Evolutionary conservation across 2,329 filamentous ascomycete species (phyloP), one percentile per base, ranked within the genome.

Genomic region (Penicillium sp.): DNA sequence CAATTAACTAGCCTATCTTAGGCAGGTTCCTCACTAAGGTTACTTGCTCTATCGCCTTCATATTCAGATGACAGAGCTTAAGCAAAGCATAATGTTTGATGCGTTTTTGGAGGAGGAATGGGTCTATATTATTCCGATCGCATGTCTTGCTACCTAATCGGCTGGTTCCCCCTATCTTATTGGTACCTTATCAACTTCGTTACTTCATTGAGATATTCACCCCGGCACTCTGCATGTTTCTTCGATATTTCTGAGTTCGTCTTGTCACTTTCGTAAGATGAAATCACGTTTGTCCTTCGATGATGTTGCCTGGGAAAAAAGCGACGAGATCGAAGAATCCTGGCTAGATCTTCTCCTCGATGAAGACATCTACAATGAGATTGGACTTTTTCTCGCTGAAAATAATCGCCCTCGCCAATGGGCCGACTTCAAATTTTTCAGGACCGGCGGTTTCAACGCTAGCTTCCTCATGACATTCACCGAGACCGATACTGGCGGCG

Each of bases 391-490:
- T 45, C 29, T 44, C 40, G 37, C 41, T 43, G 37, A 33, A 42
- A 12, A 56, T 25, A 15, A 29, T 25, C 6, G n/a, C 15, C 43
- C 43, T 40, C 40, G 29, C 15, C 18, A 37, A 14, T 23, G 11
- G 14, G 23, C 15, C 14, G 27, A 27, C 11, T 47, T 52, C 20
- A 4, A 29, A 23, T 18, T 53, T 6, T 47, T 47, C 25, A 33
- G 42, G 14, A n/a, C 8, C 4, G 49, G 54, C 11, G 49, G 40
- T 2, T 67, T 61, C 37, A 68, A 68, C 23, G 44, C 61, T 23
- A 57, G 23, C 6, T 60, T 67, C 22, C 55, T 54, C 6, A 62
- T 67, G 60, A 59, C 57, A 18, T 67, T 64, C 20, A 1, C 45
- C 8, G 26, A 59, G 12, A 49, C 61, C 37, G 53, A 56, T 14